Evolutionary conservation across 1,139 yeast genomes (phyloP).

Genomic region (Saccharomycopsis phalli): DNA sequence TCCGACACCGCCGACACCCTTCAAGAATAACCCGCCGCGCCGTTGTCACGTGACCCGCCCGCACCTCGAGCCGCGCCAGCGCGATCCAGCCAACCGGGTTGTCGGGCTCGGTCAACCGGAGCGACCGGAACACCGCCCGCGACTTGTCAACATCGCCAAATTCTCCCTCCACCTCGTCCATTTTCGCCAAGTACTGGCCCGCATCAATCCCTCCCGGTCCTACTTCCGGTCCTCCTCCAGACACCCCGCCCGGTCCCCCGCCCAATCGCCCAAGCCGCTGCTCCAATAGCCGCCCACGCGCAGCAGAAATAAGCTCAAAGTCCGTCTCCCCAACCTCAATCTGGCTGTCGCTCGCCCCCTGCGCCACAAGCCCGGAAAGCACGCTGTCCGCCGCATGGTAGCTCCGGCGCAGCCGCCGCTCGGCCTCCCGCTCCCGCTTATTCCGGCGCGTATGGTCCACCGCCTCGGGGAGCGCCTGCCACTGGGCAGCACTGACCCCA

Average conservation of each 20-base stretch:
- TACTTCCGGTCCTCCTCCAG: too few species aligned
- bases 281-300: constrained; percentile 44
- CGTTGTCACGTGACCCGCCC: constrained; percentile 42
- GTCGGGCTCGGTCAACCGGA: constrained; percentile 64
- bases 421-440: constrained; percentile 58
- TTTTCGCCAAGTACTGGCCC: constrained; percentile 33
- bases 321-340: constrained; percentile 34
- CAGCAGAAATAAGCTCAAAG: constrained; percentile 41
- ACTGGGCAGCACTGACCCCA: constrained; percentile 55
- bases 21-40: constrained; percentile 59
- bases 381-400: constrained; percentile 76
- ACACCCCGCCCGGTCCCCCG: too few species aligned
- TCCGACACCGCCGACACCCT: constrained; percentile 66
- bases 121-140: constrained; percentile 53
- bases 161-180: constrained; percentile 25
- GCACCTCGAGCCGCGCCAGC: constrained; percentile 71
- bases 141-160: constrained; percentile 51
- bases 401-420: constrained; percentile 56
- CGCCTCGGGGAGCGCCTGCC: constrained; percentile 82
- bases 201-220: constrained; percentile 28
- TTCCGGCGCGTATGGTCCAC: constrained; percentile 79
- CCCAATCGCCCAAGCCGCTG: constrained; percentile 43
- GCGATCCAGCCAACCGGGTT: constrained; percentile 85
- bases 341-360: constrained; percentile 28
- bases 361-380: constrained; percentile 28